Evolutionary conservation across 192 early-diverging fungal genomes (phyloP).

Genomic region (Coemansia sp.): DNA sequence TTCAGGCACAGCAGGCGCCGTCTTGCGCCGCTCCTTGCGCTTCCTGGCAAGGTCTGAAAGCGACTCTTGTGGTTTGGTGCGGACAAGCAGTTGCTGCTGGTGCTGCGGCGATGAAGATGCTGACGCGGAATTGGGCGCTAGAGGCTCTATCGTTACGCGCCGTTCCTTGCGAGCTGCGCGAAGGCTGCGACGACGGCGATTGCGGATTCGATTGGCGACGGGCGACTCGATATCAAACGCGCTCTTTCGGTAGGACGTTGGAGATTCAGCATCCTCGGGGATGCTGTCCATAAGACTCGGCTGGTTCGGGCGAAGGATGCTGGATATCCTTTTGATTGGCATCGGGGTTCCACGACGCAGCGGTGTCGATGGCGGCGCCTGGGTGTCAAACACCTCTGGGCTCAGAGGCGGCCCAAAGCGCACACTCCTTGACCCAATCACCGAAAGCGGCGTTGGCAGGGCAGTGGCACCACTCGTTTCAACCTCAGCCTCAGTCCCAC

Average conservation of each 20-base stretch:
- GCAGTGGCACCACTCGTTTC: neutral
- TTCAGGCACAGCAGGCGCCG: slow-evolving; percentile 14
- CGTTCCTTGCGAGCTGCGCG: neutral
- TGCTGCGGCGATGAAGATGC: neutral
- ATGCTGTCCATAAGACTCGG: neutral
- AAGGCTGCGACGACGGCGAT: slow-evolving; percentile 30
- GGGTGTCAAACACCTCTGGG: slow-evolving; percentile 64
- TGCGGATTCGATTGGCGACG: slow-evolving; percentile 7
- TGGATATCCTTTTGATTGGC: slow-evolving; percentile 31
- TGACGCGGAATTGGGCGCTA: neutral
- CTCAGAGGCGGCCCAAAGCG: slow-evolving; percentile 62
- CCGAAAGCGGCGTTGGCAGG: neutral
- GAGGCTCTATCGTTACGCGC: slow-evolving; percentile 4
- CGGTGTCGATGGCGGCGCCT: slow-evolving; percentile 59
- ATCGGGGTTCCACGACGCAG: slow-evolving; percentile 59
- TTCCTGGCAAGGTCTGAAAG: neutral
- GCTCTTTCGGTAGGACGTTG: neutral
- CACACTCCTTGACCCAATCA: slow-evolving; percentile 23
- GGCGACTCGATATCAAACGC: slow-evolving; percentile 31
- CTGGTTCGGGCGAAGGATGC: slow-evolving; percentile 36
- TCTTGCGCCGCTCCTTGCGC: slow-evolving; percentile 23
- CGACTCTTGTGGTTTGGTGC: slow-evolving; percentile 6
- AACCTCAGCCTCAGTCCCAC: slow-evolving; percentile 35
- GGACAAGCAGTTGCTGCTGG: slow-evolving; percentile 8
- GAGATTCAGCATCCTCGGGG: neutral